Base-by-base conservation (phyloP, 106 monocot species). In the Platanthera guangdongensis region DNA sequence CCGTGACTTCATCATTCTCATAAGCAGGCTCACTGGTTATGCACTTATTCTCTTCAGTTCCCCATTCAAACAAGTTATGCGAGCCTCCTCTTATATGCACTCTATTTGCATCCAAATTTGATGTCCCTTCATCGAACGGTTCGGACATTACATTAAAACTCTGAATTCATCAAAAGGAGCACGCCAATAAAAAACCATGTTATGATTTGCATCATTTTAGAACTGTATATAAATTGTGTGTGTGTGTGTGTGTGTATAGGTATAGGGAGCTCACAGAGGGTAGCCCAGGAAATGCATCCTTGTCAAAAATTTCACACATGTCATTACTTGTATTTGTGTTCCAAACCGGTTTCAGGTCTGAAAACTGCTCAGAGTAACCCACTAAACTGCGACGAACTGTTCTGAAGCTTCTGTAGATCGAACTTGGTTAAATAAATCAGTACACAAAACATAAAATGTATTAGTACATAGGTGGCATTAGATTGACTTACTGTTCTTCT, bases 81-180 rank as follows among this genome's bases (percentile, higher is more conserved):
- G 82, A 74, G 51, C 72, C 67, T 32, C 73, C 55, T 71, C 30
- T 71, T 78, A 47, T 74, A 63, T 78, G 60, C 51, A 85, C 88
- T 79, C 85, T 79, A 63, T 85, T 88, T 54, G 50, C 45, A 32
- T 89, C 83, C 76, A 90, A 85, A 72, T 93, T 89, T 80, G 79
- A 79, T 75, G 87, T 59, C 90, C 88, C 91, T 16, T 87, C 85
- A 82, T 94, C 93, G 67, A 90, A 82, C 14, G 92, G 92, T 52
- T 96, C 95, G 5, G 87, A 89, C 87, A 90, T 87, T 28, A 88
- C 90, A 81, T 96, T 96, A 74, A 87, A 93, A 76, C 95, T 96
- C 95, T 96, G 73, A 14, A 72, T 52, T 11, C 73, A 78, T 78
- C 5, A 46, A 76, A 70, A 19, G 30, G 15, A 64, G 30, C 76